Conservation (phyloP, 2,329 filamentous ascomycete genomes). For the Byssothecium circinans region DNA sequence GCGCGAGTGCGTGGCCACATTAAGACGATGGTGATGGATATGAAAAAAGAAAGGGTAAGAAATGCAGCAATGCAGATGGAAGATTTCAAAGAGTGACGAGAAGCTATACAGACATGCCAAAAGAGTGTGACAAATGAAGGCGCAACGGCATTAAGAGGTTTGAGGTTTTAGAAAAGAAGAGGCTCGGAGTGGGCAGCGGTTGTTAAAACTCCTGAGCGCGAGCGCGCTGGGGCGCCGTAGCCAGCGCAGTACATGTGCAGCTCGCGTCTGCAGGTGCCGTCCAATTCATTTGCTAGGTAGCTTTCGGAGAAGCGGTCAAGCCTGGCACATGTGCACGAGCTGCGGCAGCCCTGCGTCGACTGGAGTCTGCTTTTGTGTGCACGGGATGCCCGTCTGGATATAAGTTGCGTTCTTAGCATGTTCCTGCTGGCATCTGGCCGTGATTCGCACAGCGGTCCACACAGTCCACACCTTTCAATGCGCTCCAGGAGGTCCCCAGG, state of each 20-base stretch:
- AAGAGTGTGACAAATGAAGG: slow-evolving; percentile 34
- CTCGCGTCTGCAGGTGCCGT: slow-evolving; percentile 35
- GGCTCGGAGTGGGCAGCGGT: slow-evolving; percentile 33
- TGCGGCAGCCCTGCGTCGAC: slow-evolving; percentile 8
- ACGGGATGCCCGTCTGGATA: slow-evolving; percentile 17
- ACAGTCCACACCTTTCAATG: slow-evolving; percentile 17
- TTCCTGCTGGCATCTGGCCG: slow-evolving; percentile 14
- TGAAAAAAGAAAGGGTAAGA: slow-evolving; percentile 20
- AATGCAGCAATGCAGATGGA: slow-evolving; percentile 7
- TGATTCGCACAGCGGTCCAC: slow-evolving; percentile 15
- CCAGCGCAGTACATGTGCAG: slow-evolving; percentile 32
- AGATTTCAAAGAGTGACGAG: slow-evolving; percentile 37
- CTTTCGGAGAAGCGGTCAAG: slow-evolving; percentile 22
- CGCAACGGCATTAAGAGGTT: slow-evolving; percentile 40
- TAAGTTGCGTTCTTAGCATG: slow-evolving; percentile 16
- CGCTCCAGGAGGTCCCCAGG: slow-evolving; percentile 21
- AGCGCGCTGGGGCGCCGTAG: no score
- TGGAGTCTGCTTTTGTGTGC: slow-evolving; percentile 5
- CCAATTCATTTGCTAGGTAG: slow-evolving; percentile 36
- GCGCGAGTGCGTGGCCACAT: slow-evolving; percentile 29
- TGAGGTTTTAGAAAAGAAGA: slow-evolving; percentile 29
- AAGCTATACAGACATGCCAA: slow-evolving; percentile 41
- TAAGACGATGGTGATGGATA: slow-evolving; percentile 22
- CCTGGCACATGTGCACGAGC: slow-evolving; percentile 40
- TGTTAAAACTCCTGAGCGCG: slow-evolving; percentile 26